Evolutionary conservation across 495 filamentous ascomycete genomes (phyloP), one percentile per base, ranked within the genome.

Genomic region (Lasiosphaeria ovina): DNA sequence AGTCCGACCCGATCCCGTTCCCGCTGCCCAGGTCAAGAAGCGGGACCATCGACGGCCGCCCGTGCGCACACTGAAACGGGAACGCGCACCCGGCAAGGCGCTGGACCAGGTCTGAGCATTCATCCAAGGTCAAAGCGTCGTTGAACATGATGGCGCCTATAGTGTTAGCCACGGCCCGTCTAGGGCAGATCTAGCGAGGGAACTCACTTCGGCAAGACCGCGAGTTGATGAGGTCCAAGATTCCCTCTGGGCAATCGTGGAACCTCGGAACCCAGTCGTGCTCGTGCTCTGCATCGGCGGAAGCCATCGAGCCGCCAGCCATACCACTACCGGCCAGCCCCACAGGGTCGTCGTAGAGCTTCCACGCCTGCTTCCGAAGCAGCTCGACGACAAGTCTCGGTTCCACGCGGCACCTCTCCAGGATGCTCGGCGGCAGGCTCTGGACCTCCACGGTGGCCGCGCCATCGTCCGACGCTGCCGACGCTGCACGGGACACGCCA

Each of bases 11-110:
- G 14, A 62, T 7, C 9, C 10, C 42, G 32, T 35, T 54, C 14
- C 49, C 16, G 16, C 17, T 50, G 8, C 77, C 77, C 36, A 89
- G 48, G 63, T 89, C 84, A 7, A 91, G 76, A 24, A 92, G 67
- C 4, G 90, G 90, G 9, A 91, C 79, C 84, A 93, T 87, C 33
- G 85, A 87, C 24, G 89, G 88, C 62, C 90, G 84, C 35, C 90
- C 92, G 79, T 92, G 92, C 16, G 90, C 94, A 72, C 94, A 98
- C 66, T 93, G 89, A 65, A 97, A 98, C 6, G 95, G 94, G 67
- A 98, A 94, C 1, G 78, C 85, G 62, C 90, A 95, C 3, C 66
- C 66, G 8, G 85, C 81, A 36, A 98, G 76, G 45, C 78, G 79
- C 11, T 62, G 45, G 9, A 97, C 74, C 16, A 98, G 70, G 12